These are phyloP conservation scores for Aspergillus bridgeri DNA, from an alignment of 495 filamentous ascomycete species.

Conservation along the genomic window DNA sequence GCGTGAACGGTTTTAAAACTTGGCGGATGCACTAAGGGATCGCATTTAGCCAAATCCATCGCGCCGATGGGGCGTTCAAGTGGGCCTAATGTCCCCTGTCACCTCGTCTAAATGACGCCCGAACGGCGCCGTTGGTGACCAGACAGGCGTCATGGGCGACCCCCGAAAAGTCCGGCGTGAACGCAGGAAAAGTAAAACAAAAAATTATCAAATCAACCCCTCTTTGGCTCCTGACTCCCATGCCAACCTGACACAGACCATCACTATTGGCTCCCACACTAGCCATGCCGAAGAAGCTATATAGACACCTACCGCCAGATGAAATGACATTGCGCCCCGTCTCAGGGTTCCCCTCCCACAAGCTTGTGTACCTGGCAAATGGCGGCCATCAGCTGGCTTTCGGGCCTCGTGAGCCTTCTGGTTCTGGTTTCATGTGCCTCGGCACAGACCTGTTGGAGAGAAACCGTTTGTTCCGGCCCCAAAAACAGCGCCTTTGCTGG, in stretches of 20 bases:
- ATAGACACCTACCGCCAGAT: not conserved
- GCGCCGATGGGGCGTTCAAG: not conserved
- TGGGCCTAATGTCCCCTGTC: not conserved
- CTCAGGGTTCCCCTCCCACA: not conserved
- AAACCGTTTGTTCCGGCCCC: conserved; percentile 54
- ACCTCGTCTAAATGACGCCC: not conserved
- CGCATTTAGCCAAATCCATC: not conserved
- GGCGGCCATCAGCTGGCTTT: conserved; percentile 15
- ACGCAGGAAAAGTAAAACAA: not conserved
- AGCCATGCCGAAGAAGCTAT: not conserved
- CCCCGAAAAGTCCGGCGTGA: not conserved
- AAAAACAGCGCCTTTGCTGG: conserved; percentile 52
- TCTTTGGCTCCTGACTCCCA: conserved; percentile 3
- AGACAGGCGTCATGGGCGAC: not conserved
- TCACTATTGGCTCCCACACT: not conserved
- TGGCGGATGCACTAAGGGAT: not conserved
- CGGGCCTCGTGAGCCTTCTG: conserved; percentile 15
- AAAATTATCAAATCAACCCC: not conserved
- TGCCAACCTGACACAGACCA: not conserved
- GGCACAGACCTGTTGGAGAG: conserved; percentile 52
- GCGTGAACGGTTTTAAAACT: not conserved
- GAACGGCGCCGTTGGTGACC: not conserved
- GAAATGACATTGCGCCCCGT: not conserved
- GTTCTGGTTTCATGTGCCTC: conserved; percentile 14
- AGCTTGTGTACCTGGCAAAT: conserved; percentile 6